Evolutionary conservation across 176 grass and related monocot genomes (phyloP), one percentile per base, ranked within the genome.

Genomic region (Triticum monococcum): DNA sequence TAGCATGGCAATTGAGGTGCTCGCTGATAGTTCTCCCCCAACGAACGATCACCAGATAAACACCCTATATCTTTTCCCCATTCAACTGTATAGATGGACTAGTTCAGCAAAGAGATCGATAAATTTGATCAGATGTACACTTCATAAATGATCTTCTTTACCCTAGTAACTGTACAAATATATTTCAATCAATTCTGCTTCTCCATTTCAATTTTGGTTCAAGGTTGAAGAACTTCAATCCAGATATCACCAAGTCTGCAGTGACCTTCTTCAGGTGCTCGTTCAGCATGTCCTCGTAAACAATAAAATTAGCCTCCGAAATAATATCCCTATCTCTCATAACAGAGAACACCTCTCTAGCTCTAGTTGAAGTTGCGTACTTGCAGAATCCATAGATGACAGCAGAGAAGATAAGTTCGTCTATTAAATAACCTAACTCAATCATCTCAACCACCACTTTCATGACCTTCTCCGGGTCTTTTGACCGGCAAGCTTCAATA

Each of bases 371-470:
- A 87, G 86, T 98, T 64, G 96, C 96, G 84, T 95, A 91, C 84
- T 94, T 94, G 85, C 93, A 98, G 89, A 95, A 98, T 48, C 93
- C 96, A 95, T 92, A 84, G 28, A 98, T 98, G 72, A 94, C 86
- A 76, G 96, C 81, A 89, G 90, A 92, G 75, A 92, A 94, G 33
- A 92, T 86, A 67, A 95, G 86, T 31, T 98, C 91, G 78, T 92
- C 93, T 60, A 98, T 28, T 32, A 81, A 64, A 81, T 92, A 98
- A 7, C 84, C 78, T 68, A 94, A 71, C 67, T 92, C 96, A 91
- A 91, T 77, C 88, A 98, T 98, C 72, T 98, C 96, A 60, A 94
- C 84, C 64, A 98, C 88, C 64, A 95, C 83, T 54, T 83, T 66
- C 17, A 98, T 75, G 35, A 98, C 88, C 77, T 91, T 92, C 62